Conservation (phyloP, 163 green algal genomes). For the Coccomyxa subellipsoidea region DNA sequence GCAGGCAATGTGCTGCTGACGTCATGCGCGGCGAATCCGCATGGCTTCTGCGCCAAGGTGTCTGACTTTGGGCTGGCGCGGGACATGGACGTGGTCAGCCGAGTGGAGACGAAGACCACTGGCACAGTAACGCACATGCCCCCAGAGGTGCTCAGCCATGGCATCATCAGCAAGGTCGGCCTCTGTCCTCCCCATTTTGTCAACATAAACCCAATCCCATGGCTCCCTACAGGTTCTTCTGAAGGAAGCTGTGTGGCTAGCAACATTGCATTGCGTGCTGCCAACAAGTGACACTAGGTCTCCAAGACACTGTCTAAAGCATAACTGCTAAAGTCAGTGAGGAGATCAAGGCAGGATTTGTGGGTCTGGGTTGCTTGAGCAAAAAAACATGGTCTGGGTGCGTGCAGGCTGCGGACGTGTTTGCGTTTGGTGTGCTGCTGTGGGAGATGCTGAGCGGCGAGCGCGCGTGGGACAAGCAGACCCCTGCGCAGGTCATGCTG, state of each 20-base stretch:
- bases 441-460: conserved; percentile 23
- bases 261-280: too few species aligned
- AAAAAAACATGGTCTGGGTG: too few species aligned
- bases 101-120: conserved; percentile 22
- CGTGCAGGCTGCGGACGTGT: conserved; percentile 19
- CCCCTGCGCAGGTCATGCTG: conserved; percentile 11
- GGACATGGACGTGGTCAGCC: conserved; percentile 4
- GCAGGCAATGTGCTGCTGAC: conserved; percentile 10
- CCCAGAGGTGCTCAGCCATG: background rate
- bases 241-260: too few species aligned
- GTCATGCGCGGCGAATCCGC: background rate
- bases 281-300: too few species aligned
- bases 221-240: too few species aligned
- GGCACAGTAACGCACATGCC: conserved; percentile 23
- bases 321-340: too few species aligned
- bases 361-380: too few species aligned
- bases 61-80: conserved; percentile 32
- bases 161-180: conserved; percentile 3
- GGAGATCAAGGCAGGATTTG: too few species aligned
- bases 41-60: conserved; percentile 18
- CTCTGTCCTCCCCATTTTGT: too few species aligned
- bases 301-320: too few species aligned
- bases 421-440: conserved; percentile 28
- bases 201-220: too few species aligned
- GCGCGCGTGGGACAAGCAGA: conserved; percentile 17